Evolutionary conservation across 1,139 yeast species (phyloP).

Genomic region (Petasospora rhodanensis): DNA sequence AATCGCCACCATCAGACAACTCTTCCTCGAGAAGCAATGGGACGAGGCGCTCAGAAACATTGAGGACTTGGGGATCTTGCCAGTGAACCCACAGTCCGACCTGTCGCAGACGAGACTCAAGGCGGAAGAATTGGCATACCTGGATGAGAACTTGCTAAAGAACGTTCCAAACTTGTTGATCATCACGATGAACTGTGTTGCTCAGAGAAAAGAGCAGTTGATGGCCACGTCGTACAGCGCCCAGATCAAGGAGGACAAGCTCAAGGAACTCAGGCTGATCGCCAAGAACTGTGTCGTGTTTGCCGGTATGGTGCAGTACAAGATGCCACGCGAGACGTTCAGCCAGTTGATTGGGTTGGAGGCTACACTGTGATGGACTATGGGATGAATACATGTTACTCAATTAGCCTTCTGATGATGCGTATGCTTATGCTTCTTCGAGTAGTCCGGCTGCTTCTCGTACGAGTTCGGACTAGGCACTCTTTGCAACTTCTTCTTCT

Average conservation of each 20-base stretch:
- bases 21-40: conserved; percentile 56
- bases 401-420: conserved; percentile 7
- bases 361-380: conserved; percentile 32
- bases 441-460: conserved; percentile 66
- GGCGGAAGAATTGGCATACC: conserved; percentile 54
- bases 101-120: conserved; percentile 37
- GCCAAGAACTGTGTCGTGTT: conserved; percentile 89
- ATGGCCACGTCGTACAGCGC: conserved; percentile 45
- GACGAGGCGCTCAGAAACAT: conserved; percentile 54
- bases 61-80: conserved; percentile 60
- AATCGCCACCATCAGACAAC: conserved; percentile 63
- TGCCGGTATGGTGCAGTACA: conserved; percentile 93
- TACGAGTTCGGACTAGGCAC: conserved; percentile 61
- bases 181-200: conserved; percentile 76
- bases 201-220: conserved; percentile 47
- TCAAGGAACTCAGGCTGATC: conserved; percentile 53
- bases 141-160: conserved; percentile 70
- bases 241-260: conserved; percentile 50
- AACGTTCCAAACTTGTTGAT: conserved; percentile 77
- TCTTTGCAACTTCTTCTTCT: conserved; percentile 24
- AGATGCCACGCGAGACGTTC: conserved; percentile 91
- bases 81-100: conserved; percentile 39
- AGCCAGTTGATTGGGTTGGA: conserved; percentile 71
- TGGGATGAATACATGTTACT: neutral
- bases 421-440: conserved; percentile 12